Evolutionary conservation across 1,284 basidiomycete genomes (phyloP), one percentile per base, ranked within the genome.

Genomic region (Apiotrichum laibachii): DNA sequence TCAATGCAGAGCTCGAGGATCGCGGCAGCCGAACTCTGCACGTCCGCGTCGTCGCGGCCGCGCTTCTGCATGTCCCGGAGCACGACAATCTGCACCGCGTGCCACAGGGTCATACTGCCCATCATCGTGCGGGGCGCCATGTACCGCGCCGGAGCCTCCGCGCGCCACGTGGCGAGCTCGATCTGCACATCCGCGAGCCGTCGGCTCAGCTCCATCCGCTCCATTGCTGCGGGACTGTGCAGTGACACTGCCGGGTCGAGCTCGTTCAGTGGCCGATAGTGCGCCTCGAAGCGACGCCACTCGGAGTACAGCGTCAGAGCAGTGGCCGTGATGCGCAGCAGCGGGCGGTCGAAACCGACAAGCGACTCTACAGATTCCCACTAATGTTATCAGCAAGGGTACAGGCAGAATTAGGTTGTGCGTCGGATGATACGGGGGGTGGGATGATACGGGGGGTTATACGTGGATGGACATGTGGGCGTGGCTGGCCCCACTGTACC

Each of bases 91-190:
- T 67, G 64, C n/a, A 68, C 60, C 2, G 61, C 66, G 55, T 75
- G 66, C 72, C 71, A 73, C 9, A 69, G 57, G 21, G 72, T 67
- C 62, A 73, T 56, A 22, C 60, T 64, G 4, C 73, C 73, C 33
- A 68, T 66, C 51, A 60, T 53, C 1, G 68, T 72, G 16, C 72
- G 55, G 31, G 64, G 59, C 33, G 67, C 57, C 50, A 60, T 59
- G 47, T 63, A 59, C 0, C 63, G 52, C 6, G 60, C 57, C 2
- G 57, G 55, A 2, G 63, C 60, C 42, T 65, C 63, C 2, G 60
- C 60, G 12, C 63, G 63, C 63, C 63, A 65, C 8, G 55, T 59
- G 7, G 60, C 53, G 9, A 65, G 53, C 44, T 63, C 62, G 12
- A 63, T 56, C 47, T 63, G 62, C 9, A 51, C 50, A 40, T 63